phyloP scores from a whole-genome alignment of 495 filamentous ascomycete genomes.

The Barbatosphaeria neglecta region DNA sequence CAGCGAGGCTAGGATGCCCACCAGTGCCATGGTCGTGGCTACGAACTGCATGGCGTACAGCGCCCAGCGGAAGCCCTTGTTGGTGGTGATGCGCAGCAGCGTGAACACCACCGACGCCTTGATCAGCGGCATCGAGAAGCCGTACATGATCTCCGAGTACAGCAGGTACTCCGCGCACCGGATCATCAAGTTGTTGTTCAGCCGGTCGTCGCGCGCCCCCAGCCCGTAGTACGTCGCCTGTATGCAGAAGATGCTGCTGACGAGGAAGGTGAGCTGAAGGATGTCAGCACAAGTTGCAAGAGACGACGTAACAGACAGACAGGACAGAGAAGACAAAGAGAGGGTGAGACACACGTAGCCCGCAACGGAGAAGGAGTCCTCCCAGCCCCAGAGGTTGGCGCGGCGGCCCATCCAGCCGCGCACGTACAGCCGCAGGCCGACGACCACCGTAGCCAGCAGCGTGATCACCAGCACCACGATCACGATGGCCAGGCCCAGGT shows the following conservation, averaged over 20 bases:
- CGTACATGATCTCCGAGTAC: background rate
- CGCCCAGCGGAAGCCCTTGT: background rate
- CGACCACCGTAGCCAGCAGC: background rate
- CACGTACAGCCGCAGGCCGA: background rate
- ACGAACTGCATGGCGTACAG: slow-evolving; percentile 2
- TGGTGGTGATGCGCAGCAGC: background rate
- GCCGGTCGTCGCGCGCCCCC: background rate
- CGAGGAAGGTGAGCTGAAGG: background rate
- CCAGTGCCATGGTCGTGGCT: slow-evolving; percentile 1
- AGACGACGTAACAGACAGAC: too few relatives aligned
- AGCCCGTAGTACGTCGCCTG: slow-evolving; percentile 1
- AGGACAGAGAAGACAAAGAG: background rate
- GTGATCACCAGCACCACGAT: background rate
- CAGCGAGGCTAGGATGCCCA: slow-evolving; percentile 1
- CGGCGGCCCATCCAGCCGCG: background rate
- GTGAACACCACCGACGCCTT: slow-evolving; percentile 2
- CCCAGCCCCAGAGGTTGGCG: background rate
- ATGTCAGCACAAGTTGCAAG: background rate
- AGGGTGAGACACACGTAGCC: background rate
- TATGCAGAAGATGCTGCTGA: background rate
- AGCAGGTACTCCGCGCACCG: slow-evolving; percentile 2
- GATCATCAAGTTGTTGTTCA: slow-evolving; percentile 1
- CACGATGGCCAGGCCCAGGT: background rate
- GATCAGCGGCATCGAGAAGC: slow-evolving; percentile 3
- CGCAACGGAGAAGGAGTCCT: background rate